phyloP scores from a whole-genome alignment of 805 yeast genomes.

The Yarrowia sp. region DNA sequence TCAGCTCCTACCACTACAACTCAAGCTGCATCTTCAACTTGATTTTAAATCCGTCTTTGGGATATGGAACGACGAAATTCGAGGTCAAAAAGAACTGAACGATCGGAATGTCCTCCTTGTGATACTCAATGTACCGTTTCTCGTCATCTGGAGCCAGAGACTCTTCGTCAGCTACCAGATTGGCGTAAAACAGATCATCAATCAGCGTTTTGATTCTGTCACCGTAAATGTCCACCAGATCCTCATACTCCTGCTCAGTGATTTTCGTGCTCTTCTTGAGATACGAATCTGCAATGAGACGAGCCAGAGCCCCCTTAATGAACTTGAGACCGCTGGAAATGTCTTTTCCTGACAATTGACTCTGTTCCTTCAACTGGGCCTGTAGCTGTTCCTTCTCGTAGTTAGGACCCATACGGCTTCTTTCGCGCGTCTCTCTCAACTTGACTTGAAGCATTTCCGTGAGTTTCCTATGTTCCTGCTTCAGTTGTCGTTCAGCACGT shows the following conservation, averaged over 20 bases:
- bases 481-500: not conserved
- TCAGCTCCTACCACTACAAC: not conserved
- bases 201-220: constrained; percentile 29
- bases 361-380: constrained; percentile 14
- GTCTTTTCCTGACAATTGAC: not conserved
- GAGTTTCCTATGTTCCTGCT: constrained; percentile 11
- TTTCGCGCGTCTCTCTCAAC: constrained; percentile 3
- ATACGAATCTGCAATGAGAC: constrained; percentile 19
- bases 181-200: constrained; percentile 31
- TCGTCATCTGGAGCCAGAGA: constrained; percentile 18
- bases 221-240: constrained; percentile 28
- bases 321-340: constrained; percentile 11
- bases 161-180: constrained; percentile 29
- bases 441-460: constrained; percentile 4
- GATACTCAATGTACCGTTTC: constrained; percentile 21
- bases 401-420: constrained; percentile 4
- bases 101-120: constrained; percentile 34
- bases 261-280: constrained; percentile 28
- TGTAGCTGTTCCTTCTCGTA: constrained; percentile 3
- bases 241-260: constrained; percentile 15
- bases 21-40: constrained; percentile 32
- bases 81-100: constrained; percentile 30
- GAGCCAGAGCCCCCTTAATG: constrained; percentile 20
- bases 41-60: constrained; percentile 20
- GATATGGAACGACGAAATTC: constrained; percentile 27